Evolutionary conservation across 116 monocot species (phyloP).

Genomic region (Iris pallida): DNA sequence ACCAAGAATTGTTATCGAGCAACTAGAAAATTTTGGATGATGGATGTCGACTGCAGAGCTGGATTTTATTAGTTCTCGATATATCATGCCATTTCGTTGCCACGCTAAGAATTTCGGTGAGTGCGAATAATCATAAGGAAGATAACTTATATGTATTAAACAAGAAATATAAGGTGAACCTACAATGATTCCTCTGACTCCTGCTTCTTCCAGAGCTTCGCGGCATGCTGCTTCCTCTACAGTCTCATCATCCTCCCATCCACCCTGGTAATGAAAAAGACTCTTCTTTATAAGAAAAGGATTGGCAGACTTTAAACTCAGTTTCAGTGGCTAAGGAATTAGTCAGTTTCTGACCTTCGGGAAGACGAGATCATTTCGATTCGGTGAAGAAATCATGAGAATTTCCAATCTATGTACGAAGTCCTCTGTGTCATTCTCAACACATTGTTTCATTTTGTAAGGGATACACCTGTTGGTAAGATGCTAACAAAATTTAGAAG

Average conservation of each 20-base stretch:
- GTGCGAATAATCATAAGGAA: constrained; percentile 4
- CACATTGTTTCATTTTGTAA: constrained; percentile 39
- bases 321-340: no score
- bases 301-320: not conserved
- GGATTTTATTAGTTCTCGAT: no score
- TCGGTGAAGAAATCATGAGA: constrained; percentile 74
- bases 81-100: no score
- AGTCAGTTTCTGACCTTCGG: constrained; percentile 50
- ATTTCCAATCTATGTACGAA: constrained; percentile 38
- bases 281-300: not conserved
- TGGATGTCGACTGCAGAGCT: no score
- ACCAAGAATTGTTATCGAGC: no score
- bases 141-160: not conserved
- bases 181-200: constrained; percentile 79
- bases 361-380: constrained; percentile 66
- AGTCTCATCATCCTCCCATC: constrained; percentile 92
- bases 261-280: constrained; percentile 42
- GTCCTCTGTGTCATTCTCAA: constrained; percentile 9
- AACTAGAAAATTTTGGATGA: no score
- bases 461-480: constrained; percentile 85
- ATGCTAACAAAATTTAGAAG: no score
- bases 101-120: no score
- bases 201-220: constrained; percentile 84
- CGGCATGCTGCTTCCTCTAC: constrained; percentile 62
- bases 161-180: constrained; percentile 5